Evolutionary conservation across 2,329 filamentous ascomycete genomes (phyloP).

Genomic region (Stenocarpella maydis): DNA sequence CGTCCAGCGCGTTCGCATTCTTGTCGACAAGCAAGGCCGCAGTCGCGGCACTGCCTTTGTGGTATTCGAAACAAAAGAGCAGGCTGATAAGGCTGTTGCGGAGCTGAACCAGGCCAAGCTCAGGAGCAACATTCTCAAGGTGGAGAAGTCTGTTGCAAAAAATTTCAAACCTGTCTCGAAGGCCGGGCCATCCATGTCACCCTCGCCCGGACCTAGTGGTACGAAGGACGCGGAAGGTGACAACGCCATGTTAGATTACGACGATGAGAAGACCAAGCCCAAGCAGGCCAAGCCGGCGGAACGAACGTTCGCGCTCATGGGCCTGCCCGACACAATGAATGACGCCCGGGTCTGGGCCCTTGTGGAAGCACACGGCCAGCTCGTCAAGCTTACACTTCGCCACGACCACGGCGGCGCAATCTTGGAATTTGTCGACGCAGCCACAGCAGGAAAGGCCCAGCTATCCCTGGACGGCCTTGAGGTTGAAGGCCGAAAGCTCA

Average conservation of each 20-base stretch:
- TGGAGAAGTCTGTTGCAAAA: constrained; percentile 65
- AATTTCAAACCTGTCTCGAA: constrained; percentile 66
- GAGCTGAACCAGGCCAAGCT: constrained; percentile 77
- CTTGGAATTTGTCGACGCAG: constrained; percentile 78
- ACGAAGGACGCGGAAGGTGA: constrained; percentile 47
- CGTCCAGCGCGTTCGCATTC: constrained; percentile 76
- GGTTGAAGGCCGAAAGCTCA: constrained; percentile 62
- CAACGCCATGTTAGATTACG: constrained; percentile 47
- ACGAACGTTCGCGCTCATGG: constrained; percentile 78
- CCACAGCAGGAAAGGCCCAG: constrained; percentile 76
- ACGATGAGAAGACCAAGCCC: constrained; percentile 18
- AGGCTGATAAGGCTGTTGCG: constrained; percentile 71
- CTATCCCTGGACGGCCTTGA: constrained; percentile 64
- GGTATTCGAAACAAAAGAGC: constrained; percentile 74
- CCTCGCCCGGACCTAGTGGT: constrained; percentile 45
- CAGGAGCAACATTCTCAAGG: constrained; percentile 71
- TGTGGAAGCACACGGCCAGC: constrained; percentile 72
- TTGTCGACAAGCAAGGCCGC: constrained; percentile 71
- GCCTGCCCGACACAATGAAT: constrained; percentile 91
- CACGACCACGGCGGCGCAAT: constrained; percentile 86
- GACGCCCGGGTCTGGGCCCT: constrained; percentile 81
- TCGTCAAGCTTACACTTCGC: constrained; percentile 80
- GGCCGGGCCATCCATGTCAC: constrained; percentile 44
- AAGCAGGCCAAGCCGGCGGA: constrained; percentile 38
- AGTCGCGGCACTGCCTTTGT: constrained; percentile 84